phyloP scores from a whole-genome alignment of 169 alveolate genomes.

The Plasmodium vivax region DNA sequence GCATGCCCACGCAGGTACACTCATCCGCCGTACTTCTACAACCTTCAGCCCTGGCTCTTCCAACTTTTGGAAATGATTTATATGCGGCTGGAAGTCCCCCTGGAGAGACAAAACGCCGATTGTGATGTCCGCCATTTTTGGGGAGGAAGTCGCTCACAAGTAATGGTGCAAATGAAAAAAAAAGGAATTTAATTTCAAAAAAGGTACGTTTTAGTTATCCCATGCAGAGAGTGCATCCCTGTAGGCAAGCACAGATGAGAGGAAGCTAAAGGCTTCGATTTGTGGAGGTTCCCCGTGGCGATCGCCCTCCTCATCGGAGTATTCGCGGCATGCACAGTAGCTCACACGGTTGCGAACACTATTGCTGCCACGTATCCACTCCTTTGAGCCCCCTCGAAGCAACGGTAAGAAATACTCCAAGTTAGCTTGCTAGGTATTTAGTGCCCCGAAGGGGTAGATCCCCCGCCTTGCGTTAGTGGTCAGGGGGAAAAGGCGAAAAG shows the following conservation, averaged over 20 bases:
- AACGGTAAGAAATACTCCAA: neutral
- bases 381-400: neutral
- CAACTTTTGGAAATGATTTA: conserved; percentile 39
- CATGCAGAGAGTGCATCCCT: neutral
- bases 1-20: neutral
- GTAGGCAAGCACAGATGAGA: neutral
- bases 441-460: neutral
- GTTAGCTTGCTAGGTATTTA: neutral
- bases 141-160: neutral
- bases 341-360: neutral
- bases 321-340: neutral
- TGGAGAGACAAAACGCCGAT: conserved; percentile 66
- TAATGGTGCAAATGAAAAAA: neutral
- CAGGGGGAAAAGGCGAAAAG: neutral
- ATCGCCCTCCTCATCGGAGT: neutral
- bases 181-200: neutral
- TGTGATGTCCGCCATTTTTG: conserved; percentile 27
- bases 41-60: conserved; percentile 27
- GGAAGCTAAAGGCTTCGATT: neutral
- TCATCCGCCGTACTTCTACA: conserved; percentile 6
- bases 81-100: conserved; percentile 65
- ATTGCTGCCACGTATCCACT: neutral
- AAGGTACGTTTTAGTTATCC: neutral
- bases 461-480: neutral
- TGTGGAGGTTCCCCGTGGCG: neutral